Base-by-base conservation (phyloP, 495 filamentous ascomycete species). In the Penicillium coffeae region DNA sequence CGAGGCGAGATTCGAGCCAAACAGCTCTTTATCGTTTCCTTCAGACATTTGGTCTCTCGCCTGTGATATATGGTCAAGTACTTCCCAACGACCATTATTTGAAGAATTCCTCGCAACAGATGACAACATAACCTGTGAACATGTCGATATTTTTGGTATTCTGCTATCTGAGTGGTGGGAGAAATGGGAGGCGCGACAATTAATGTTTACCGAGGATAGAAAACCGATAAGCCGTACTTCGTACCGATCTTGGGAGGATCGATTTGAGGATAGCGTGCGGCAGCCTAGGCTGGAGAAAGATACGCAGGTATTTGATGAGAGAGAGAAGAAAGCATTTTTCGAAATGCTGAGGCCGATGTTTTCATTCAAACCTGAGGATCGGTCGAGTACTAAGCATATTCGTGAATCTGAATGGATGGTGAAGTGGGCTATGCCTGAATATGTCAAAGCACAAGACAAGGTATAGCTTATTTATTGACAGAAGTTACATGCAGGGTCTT, bases 321-420 rank as follows among this genome's bases (percentile, higher is more conserved):
- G 25, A 4, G 25, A 30, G 10, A 4, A 10, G 13, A 14, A 37
- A 6, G 5, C 35, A n/a, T 14, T 37, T 37, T 37, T 7, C 12
- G 5, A 4, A 18, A 37, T 37, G 35, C n/a, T 37, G 35, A 4
- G 35, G 4, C 13, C 35, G 35, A 37, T 37, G 35, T 13, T 37
- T 37, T 37, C 35, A 4, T 37, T 55, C 21, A 48, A 48, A 35
- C 63, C 65, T 0, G 45, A 52, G 7, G 50, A 58, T 14, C 48
- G 66, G 39, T 51, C 47, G 21, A 57, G 40, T 52, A 52, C 55
- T n/a, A 37, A 50, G 32, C 45, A 62, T 12, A 45, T 68, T 4
- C 38, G 64, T 3, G 21, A 47, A 34, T 56, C 56, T 18, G 51
- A 54, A 21, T 69, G 62, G 63, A 69, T 69, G 64, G 48, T 53